phyloP scores from a whole-genome alignment of 176 grass and related monocot species.

The Carex pumila region DNA sequence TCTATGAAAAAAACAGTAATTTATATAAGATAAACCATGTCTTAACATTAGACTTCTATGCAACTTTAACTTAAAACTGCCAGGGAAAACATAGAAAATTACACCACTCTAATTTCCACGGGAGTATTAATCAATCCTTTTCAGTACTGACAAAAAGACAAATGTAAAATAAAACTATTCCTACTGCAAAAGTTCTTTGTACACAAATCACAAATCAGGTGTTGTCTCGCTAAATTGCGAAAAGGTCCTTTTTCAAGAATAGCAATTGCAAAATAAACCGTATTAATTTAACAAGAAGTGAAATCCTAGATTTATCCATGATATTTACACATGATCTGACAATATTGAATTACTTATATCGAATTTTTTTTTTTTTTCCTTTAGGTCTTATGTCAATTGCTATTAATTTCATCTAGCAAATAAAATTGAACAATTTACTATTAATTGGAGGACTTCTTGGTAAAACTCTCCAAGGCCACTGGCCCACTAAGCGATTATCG shows the following conservation, averaged over 20 bases:
- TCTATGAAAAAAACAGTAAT: background rate
- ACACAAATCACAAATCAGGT: background rate
- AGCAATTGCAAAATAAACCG: background rate
- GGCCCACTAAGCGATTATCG: too few species aligned
- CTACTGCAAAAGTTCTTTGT: background rate
- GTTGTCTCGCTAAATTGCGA: background rate
- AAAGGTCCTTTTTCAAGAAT: background rate
- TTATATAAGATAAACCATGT: background rate
- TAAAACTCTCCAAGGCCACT: background rate
- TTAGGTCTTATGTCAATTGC: background rate
- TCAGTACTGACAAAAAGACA: background rate
- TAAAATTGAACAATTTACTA: background rate
- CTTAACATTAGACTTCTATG: background rate
- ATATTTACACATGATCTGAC: background rate
- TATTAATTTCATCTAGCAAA: background rate
- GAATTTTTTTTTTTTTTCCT: too few species aligned
- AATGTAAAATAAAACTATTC: background rate
- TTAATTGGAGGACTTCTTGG: background rate
- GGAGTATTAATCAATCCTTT: background rate
- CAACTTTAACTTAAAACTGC: background rate
- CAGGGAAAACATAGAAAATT: background rate
- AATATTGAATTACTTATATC: background rate
- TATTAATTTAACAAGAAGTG: background rate
- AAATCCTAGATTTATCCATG: background rate
- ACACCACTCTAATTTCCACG: background rate